phyloP scores from a whole-genome alignment of 148 eudicot genomes.

The Dianthus caryophyllus region DNA sequence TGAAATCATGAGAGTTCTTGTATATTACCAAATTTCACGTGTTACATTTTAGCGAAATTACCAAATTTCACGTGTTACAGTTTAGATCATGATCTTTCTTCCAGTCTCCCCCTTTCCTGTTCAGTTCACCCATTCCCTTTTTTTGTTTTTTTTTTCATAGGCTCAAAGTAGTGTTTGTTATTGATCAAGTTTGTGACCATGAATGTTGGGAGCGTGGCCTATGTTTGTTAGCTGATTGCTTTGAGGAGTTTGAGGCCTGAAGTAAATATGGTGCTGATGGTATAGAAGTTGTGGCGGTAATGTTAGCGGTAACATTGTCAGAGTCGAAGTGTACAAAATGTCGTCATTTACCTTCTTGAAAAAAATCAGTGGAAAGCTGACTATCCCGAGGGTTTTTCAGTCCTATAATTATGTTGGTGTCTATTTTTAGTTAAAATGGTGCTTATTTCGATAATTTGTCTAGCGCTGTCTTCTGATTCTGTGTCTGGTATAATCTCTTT shows the following conservation, averaged over 20 bases:
- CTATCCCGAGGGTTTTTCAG: neutral
- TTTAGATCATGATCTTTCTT: too few species aligned
- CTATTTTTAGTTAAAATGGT: neutral
- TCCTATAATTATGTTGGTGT: neutral
- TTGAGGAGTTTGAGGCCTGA: too few species aligned
- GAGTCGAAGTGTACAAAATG: neutral
- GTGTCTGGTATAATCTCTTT: neutral
- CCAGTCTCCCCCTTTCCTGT: neutral
- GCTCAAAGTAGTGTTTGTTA: neutral
- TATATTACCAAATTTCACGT: too few species aligned
- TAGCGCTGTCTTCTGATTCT: slow-evolving; percentile 3
- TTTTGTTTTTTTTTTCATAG: neutral
- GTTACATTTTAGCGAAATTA: too few species aligned
- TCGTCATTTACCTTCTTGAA: slow-evolving; percentile 8
- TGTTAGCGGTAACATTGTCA: neutral
- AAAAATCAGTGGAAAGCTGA: neutral
- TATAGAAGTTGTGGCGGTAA: neutral
- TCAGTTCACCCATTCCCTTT: neutral
- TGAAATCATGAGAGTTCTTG: too few species aligned
- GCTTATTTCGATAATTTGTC: neutral
- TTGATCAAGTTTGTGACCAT: neutral
- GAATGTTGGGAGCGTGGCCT: neutral
- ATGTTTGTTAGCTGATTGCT: neutral
- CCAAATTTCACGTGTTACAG: too few species aligned
- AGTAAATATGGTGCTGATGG: neutral